Evolutionary conservation across 2,329 filamentous ascomycete genomes (phyloP).

Genomic region (Aspergillus proliferans): DNA sequence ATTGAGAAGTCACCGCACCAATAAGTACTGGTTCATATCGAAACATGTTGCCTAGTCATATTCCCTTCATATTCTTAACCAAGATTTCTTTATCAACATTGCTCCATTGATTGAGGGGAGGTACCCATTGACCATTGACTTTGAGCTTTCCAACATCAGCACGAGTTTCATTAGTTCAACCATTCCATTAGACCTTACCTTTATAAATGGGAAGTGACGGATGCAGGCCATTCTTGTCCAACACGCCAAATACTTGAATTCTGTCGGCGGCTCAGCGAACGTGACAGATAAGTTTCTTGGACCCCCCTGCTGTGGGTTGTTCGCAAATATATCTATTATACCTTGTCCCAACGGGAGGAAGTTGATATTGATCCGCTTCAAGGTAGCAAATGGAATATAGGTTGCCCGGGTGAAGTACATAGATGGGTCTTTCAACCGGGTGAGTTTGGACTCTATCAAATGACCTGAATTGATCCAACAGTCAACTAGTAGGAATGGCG

Average conservation of each 20-base stretch:
- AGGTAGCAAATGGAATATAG: slow-evolving; percentile 8
- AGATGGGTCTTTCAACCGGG: slow-evolving; percentile 1
- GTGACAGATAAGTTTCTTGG: not conserved
- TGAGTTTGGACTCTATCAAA: slow-evolving; percentile 5
- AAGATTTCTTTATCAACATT: not conserved
- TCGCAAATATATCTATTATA: not conserved
- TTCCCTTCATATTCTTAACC: slow-evolving; percentile 10
- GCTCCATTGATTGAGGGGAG: not conserved
- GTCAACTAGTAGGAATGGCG: slow-evolving; percentile 5
- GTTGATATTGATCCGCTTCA: slow-evolving; percentile 8
- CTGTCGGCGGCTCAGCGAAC: not conserved
- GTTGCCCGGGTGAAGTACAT: slow-evolving; percentile 8
- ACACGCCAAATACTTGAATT: not conserved
- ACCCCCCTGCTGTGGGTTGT: not conserved
- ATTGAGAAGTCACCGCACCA: slow-evolving; percentile 1
- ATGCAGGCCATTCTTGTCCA: no score
- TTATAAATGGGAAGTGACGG: no score
- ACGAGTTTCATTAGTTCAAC: no score
- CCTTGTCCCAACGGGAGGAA: not conserved
- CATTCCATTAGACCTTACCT: no score
- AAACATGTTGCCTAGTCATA: slow-evolving; percentile 7
- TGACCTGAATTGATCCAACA: slow-evolving; percentile 9
- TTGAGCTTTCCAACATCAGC: no score
- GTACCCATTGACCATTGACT: not conserved
- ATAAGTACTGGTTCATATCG: slow-evolving; percentile 3